Evolutionary conservation across 1,284 basidiomycete genomes (phyloP).

Genomic region (Apiotrichum domesticum): DNA sequence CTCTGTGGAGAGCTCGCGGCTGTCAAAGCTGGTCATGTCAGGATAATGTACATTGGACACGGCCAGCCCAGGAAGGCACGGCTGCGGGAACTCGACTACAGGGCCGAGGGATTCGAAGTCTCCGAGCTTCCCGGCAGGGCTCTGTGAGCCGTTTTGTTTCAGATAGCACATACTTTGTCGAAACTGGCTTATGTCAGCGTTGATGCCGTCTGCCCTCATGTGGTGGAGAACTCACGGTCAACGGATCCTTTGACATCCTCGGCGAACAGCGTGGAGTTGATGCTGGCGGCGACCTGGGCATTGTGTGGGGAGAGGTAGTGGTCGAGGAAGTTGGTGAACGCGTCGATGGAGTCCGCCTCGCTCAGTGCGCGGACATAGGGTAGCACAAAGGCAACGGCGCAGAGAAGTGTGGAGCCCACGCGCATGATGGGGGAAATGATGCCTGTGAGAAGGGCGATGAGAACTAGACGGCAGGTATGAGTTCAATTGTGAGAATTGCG

Average conservation of each 20-base stretch:
- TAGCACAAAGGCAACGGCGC: not conserved
- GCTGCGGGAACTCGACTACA: too few relatives aligned
- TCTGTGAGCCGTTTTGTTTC: too few relatives aligned
- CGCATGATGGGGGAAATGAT: not conserved
- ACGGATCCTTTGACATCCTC: not conserved
- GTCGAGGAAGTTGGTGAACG: not conserved
- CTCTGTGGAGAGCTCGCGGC: not conserved
- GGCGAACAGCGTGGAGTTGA: constrained; percentile 2
- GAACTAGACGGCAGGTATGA: too few relatives aligned
- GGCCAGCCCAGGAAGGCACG: too few relatives aligned
- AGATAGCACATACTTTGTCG: not conserved
- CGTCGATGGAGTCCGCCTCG: not conserved
- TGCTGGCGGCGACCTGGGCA: not conserved
- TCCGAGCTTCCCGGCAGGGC: too few relatives aligned
- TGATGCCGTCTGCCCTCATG: not conserved
- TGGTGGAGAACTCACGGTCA: not conserved
- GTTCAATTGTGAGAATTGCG: too few relatives aligned
- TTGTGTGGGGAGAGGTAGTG: not conserved
- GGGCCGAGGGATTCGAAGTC: too few relatives aligned
- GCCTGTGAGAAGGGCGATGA: too few relatives aligned
- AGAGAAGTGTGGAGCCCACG: not conserved
- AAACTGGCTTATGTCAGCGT: not conserved
- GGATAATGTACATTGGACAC: too few relatives aligned
- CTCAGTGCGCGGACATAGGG: not conserved
- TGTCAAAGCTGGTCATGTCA: not conserved